Evolutionary conservation across 2,329 filamentous ascomycete species (phyloP), one percentile per base, ranked within the genome.

Genomic region (Seiridium unicorne): DNA sequence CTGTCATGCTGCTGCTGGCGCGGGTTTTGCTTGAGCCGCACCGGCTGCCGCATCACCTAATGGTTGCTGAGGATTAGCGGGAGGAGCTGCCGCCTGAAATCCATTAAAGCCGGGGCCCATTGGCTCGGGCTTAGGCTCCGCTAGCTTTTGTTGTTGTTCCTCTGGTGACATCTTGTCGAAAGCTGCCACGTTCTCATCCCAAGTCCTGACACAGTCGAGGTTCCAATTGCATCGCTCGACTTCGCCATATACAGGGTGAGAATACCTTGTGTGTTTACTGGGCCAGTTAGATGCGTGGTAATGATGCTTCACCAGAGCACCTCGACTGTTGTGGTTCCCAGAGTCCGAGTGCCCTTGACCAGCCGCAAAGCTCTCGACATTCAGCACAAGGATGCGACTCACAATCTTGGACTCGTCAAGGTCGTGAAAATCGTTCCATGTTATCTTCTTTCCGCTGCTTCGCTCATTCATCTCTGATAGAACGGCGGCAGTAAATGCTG

Each of bases 251-350:
- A 87, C 84, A 1, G 88, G 87, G 69, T 91, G 89, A 51, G 79
- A 86, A 74, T 82, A 89, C 36, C 89, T 80, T 1, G 85, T 87
- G 69, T 91, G 89, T 3, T 79, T 78, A 57, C 81, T 83, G 2
- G 88, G 89, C 89, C 89, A 91, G 61, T 85, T 84, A 1, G 88
- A 91, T 0, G 89, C 89, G 71, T 91, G 89, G 68, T 90, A 92
- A 72, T 91, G 88, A 69, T 92, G 89, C 72, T 87, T 89, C 32
- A 91, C 88, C 1, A 91, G 77, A 1, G 89, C 89, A 26, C 81
- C 81, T 55, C 86, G 79, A 1, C 87, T 81, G 56, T 88, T 82
- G 72, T 91, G 89, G 67, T 88, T 90, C 11, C 88, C 88, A 0
- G 87, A 89, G 69, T 91, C 84, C 0, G 88, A 91, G 72, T 91